Conservation (phyloP, 2,329 filamentous ascomycete genomes). For the Apiospora saccharicola region DNA sequence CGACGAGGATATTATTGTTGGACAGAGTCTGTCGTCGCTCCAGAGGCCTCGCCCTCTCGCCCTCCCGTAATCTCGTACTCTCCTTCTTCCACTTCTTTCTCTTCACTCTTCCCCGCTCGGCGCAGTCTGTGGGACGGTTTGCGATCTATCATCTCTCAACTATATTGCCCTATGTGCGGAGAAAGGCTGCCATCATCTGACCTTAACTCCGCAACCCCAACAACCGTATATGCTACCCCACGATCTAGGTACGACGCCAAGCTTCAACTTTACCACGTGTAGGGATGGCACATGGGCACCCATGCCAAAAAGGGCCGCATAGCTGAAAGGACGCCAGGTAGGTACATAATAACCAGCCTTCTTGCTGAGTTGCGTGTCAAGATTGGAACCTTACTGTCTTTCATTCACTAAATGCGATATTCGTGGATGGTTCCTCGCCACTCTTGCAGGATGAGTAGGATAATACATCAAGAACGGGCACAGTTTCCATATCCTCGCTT, state of each 20-base stretch:
- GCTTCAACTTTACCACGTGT: conserved; percentile 12
- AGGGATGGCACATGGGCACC: conserved; percentile 14
- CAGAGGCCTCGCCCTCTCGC: not conserved
- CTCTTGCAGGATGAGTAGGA: not conserved
- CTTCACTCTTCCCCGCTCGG: not conserved
- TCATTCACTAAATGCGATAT: not conserved
- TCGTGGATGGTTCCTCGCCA: not conserved
- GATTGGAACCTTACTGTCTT: not conserved
- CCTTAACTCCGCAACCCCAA: conserved; percentile 13
- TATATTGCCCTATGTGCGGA: not conserved
- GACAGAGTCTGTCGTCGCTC: not conserved
- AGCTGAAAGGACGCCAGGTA: not conserved
- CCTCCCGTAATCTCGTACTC: not conserved
- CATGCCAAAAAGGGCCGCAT: conserved; percentile 1
- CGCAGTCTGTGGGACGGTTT: not conserved
- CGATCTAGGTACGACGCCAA: conserved; percentile 22
- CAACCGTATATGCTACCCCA: conserved; percentile 14
- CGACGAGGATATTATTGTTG: not conserved
- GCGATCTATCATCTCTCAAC: conserved; percentile 13
- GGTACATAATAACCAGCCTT: not conserved
- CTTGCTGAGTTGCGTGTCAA: not conserved
- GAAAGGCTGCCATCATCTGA: conserved; percentile 12
- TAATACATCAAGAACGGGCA: not conserved
- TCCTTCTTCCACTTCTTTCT: not conserved
- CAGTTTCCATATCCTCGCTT: not conserved